phyloP scores from a whole-genome alignment of 805 yeast species.

The Teunomyces tritomae region DNA sequence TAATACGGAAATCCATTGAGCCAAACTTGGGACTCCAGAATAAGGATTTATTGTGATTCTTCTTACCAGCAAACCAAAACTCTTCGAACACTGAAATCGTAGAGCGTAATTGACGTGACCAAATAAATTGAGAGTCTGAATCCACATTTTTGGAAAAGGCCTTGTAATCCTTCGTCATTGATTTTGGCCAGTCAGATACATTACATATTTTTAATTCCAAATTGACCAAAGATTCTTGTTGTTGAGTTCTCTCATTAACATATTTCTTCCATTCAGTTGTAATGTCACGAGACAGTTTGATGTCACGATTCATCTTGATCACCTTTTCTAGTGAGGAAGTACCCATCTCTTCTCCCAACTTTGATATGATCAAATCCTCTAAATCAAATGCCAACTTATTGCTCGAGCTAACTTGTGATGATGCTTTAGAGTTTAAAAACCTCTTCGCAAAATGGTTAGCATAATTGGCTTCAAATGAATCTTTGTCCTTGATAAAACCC shows the following conservation, averaged over 20 bases:
- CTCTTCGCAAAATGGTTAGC: slow-evolving; percentile 86
- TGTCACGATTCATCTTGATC: slow-evolving; percentile 85
- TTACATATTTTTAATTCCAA: slow-evolving; percentile 43
- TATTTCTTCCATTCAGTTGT: slow-evolving; percentile 38
- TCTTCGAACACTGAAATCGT: slow-evolving; percentile 39
- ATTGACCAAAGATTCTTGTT: slow-evolving; percentile 20
- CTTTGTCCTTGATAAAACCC: slow-evolving; percentile 74
- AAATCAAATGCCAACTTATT: slow-evolving; percentile 51
- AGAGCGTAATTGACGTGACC: slow-evolving; percentile 39
- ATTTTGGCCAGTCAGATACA: slow-evolving; percentile 44
- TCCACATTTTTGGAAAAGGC: slow-evolving; percentile 21
- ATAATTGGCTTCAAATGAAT: slow-evolving; percentile 78
- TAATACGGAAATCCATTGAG: slow-evolving; percentile 71
- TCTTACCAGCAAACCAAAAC: slow-evolving; percentile 39
- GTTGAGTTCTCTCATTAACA: slow-evolving; percentile 7
- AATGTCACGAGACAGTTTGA: slow-evolving; percentile 45
- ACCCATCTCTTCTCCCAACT: slow-evolving; percentile 74
- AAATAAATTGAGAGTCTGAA: slow-evolving; percentile 26
- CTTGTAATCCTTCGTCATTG: slow-evolving; percentile 44
- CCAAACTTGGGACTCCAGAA: slow-evolving; percentile 85
- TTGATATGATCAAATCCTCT: slow-evolving; percentile 66
- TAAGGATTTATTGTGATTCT: slow-evolving; percentile 40
- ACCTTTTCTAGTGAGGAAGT: slow-evolving; percentile 73
- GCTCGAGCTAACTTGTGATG: slow-evolving; percentile 20
- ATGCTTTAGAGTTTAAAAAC: slow-evolving; percentile 41